Evolutionary conservation across 78 protist genomes (phyloP), one percentile per base, ranked within the genome.

Genomic region (Capsaspora owczarzaki): DNA sequence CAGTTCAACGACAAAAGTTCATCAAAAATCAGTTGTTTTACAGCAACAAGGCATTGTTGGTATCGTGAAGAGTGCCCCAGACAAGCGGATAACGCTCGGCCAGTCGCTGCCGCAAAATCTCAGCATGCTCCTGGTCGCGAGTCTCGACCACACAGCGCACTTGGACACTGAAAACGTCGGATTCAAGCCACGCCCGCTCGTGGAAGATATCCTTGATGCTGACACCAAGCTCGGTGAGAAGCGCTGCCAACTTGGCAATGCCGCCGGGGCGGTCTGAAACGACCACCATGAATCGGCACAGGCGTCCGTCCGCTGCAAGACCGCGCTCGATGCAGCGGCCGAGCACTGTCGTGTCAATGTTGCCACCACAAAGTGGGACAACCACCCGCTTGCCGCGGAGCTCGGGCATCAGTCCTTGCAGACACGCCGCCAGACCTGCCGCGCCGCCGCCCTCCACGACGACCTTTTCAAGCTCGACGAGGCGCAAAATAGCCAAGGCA

Each of bases 351-450:
- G 74, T 47, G 56, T 87, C 91, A 69, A 91, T 87, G 76, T 88
- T 91, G n/a, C 90, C 90, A n/a, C 94, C 94, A 63, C 91, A 89
- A 46, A 88, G 86, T 29, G 88, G 83, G 46, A 74, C 37, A 12
- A 74, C 85, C 1, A 86, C 82, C 71, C 68, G 31, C 63, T 82
- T 85, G 1, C 80, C 85, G 31, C 35, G 31, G 38, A 86, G 41
- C n/a, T 74, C 84, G 43, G 31, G n/a, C 22, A 41, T 40, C 23
- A 87, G 78, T 29, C 46, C 37, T 33, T 66, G 66, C 72, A 86
- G 70, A 2, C 85, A 41, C 41, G 82, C 93, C 29, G 89, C 87
- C 22, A 87, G 82, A 0, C 86, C 87, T 25, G 87, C 16, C 40
- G 86, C 79, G 33, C 92, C 89, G 29, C 81, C 86, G 5, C 92